These are phyloP conservation scores for Cadophora sp. DNA, from an alignment of 2,329 filamentous ascomycete species.

Conservation along the genomic window DNA sequence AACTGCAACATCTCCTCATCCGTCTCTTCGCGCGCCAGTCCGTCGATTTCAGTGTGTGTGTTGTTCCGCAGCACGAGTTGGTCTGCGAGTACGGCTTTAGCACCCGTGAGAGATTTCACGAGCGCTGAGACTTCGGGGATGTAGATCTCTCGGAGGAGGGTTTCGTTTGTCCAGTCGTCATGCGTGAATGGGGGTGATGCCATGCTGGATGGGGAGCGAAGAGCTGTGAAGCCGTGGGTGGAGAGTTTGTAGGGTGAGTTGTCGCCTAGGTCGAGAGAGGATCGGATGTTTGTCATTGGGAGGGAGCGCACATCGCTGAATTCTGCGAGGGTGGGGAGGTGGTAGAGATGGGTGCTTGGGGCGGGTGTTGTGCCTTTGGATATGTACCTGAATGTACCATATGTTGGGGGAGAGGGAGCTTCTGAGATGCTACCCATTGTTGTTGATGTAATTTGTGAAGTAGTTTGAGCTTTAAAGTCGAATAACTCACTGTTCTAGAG, in stretches of 20 bases:
- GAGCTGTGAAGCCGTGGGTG: conserved; percentile 35
- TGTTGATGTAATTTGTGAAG: neutral
- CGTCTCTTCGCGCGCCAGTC: conserved; percentile 33
- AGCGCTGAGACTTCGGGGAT: conserved; percentile 41
- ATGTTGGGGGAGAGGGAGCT: neutral
- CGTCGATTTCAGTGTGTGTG: conserved; percentile 39
- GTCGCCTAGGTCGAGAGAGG: neutral
- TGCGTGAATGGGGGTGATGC: conserved; percentile 36
- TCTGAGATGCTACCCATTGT: conserved; percentile 2
- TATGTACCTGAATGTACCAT: conserved; percentile 23
- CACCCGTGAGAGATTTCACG: conserved; percentile 42
- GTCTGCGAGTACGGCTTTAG: conserved; percentile 40
- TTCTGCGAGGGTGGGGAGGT: conserved; percentile 22
- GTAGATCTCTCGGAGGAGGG: conserved; percentile 37
- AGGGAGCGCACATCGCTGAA: conserved; percentile 22
- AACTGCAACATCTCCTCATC: conserved; percentile 31
- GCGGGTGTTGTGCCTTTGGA: neutral
- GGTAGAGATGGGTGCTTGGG: conserved; percentile 22
- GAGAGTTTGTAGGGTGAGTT: conserved; percentile 19
- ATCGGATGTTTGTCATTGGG: conserved; percentile 19
- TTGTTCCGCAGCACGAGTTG: conserved; percentile 37
- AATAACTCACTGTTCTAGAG: too few species aligned
- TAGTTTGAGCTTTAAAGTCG: too few species aligned
- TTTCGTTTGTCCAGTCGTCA: conserved; percentile 37
- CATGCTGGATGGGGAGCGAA: conserved; percentile 33